Base-by-base conservation (phyloP, 257 asterid genomes). In the Agastache rugosa region DNA sequence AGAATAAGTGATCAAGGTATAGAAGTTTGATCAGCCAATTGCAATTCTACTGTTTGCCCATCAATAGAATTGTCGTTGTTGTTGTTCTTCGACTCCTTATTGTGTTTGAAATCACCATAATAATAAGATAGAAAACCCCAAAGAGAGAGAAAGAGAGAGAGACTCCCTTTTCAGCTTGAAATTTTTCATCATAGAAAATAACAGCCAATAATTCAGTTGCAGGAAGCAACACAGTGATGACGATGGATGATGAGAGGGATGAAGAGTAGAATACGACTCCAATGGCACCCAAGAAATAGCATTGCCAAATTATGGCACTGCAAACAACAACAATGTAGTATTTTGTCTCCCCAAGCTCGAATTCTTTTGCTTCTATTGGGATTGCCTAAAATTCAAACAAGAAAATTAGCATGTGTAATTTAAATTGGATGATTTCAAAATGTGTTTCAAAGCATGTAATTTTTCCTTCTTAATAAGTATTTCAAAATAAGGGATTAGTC, bases 181-280 rank as follows among this genome's bases (percentile, higher is more conserved):
- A 84, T 11, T 60, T 84, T 42, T 84, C 88, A 1, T 81, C 76
- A 37, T 70, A 84, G 58, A 81, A 71, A 9, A 84, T 14, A 11
- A 84, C 84, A 5, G 85, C 88, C 39, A 84, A 51, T 6, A 78
- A 2, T 51, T 84, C 83, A 0, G 85, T 78, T 0, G 60, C 50
- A 0, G 88, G 88, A 1, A 84, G 72, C 4, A 81, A 29, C 0
- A 69, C 78, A 2, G 82, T 39, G 14, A 81, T 75, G 19, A 75
- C 20, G 9, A 81, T 81, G 56, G 67, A 85, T 9, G 88, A 84
- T 3, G 81, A 4, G 1, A 84, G 85, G 1, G 88, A 80, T 0
- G 88, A 78, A 7, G 88, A 68, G 68, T 83, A 86, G 59, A 78
- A 86, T 51, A 86, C 78, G 0, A 84, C 79, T 10, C 91, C 91